Conservation (phyloP, 2,329 filamentous ascomycete genomes). For the Cordyceps cicadae region DNA sequence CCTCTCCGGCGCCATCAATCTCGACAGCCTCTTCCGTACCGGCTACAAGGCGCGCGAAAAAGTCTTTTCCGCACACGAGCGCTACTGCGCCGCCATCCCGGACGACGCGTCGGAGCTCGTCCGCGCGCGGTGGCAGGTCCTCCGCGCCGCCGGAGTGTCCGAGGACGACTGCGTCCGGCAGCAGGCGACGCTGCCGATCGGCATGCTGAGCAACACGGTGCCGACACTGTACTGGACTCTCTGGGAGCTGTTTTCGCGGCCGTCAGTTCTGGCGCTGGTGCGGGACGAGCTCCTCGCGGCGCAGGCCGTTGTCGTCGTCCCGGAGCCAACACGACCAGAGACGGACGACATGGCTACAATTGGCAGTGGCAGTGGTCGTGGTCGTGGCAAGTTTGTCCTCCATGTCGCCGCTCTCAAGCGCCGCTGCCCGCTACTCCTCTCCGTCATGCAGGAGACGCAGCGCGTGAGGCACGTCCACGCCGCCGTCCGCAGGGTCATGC, state of each 20-base stretch:
- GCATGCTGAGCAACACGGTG: slow-evolving; percentile 32
- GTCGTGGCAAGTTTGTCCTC: slow-evolving; percentile 15
- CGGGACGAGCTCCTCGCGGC: slow-evolving; percentile 28
- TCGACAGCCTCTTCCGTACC: not conserved
- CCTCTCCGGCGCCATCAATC: slow-evolving; percentile 3
- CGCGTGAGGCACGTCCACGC: slow-evolving; percentile 21
- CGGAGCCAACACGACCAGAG: not conserved
- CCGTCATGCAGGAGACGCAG: slow-evolving; percentile 29
- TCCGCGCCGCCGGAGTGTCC: not conserved
- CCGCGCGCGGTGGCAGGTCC: slow-evolving; percentile 11
- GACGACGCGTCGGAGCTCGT: slow-evolving; percentile 10
- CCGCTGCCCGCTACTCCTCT: slow-evolving; percentile 27
- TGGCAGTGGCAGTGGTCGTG: not conserved
- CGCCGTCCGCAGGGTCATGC: slow-evolving; percentile 22
- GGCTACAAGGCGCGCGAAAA: slow-evolving; percentile 14
- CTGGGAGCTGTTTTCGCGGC: slow-evolving; percentile 33
- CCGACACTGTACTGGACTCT: slow-evolving; percentile 38
- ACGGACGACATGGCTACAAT: not conserved
- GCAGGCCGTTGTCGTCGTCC: slow-evolving; percentile 5
- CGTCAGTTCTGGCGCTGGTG: slow-evolving; percentile 29
- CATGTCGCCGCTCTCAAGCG: slow-evolving; percentile 26
- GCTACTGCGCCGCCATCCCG: slow-evolving; percentile 11
- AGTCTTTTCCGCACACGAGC: slow-evolving; percentile 15
- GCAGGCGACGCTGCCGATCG: slow-evolving; percentile 19
- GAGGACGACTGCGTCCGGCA: slow-evolving; percentile 8